Conservation (phyloP, 106 monocot species). For the Cymbidium sinense region DNA sequence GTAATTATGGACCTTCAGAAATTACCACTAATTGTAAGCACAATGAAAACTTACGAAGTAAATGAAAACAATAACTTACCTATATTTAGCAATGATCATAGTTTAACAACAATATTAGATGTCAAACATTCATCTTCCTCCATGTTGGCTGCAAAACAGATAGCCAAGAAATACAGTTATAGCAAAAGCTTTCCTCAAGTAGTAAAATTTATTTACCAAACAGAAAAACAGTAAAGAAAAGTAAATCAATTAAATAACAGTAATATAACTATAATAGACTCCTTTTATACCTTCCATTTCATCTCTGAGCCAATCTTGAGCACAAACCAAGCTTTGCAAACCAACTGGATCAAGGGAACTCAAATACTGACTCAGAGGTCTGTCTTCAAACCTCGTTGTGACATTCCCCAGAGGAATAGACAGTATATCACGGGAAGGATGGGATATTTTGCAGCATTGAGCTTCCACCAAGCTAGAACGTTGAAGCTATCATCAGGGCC, state of each 20-base stretch:
- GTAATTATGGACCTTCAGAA: no score
- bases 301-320: conserved; percentile 64
- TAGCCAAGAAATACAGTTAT: background rate
- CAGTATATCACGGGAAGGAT: conserved; percentile 60
- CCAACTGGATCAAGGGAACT: conserved; percentile 39
- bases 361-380: conserved; percentile 38
- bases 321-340: conserved; percentile 51
- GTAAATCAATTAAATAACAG: background rate
- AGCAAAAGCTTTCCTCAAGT: background rate
- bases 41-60: no score
- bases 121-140: conserved; percentile 9
- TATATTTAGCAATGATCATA: background rate
- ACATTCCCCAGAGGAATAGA: conserved; percentile 35
- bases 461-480: conserved; percentile 73
- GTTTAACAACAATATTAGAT: background rate
- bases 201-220: background rate
- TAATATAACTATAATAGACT: background rate
- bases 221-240: background rate
- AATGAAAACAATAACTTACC: background rate
- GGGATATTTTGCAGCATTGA: conserved; percentile 63
- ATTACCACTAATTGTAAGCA: no score
- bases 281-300: conserved; percentile 50
- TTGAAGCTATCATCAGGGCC: conserved; percentile 47
- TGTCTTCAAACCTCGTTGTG: conserved; percentile 35
- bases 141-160: conserved; percentile 10